Base-by-base conservation (phyloP, 805 yeast species). In the Candida vartiovaarae region DNA sequence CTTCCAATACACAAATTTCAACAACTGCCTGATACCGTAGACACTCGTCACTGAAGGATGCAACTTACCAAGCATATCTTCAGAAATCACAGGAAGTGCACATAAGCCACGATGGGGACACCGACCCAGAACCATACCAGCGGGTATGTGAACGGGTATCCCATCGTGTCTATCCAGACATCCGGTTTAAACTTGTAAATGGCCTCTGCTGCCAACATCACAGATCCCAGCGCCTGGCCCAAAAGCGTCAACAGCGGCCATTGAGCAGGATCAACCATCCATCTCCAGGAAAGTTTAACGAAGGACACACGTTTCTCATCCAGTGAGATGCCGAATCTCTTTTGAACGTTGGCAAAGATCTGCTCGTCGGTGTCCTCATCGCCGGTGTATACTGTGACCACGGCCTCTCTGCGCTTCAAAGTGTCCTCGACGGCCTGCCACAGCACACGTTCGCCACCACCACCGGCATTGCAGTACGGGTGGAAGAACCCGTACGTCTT, bases 361-460 rank as follows among this genome's bases (percentile, higher is more conserved):
- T 58, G 59, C 3, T 77, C 78, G 25, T 73, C 61, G 5, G 68
- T 68, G 46, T 76, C 78, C 5, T 46, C 50, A 55, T 80, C 85
- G 23, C 86, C 86, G 11, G 90, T 80, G 60, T 93, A 93, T 7
- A 93, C 68, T 2, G 77, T 80, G 2, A 75, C 84, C 6, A 85
- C 65, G 28, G 63, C 56, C 6, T 65, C 64, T 48, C 72, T 69
- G 24, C 68, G 63, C 8, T 61, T 51, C 46, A 90, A 66, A 0
- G 95, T 84, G 30, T 82, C 72, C 52, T 76, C 74, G 6, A 91
- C 86, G 0, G 96, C 96, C 43, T 86, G 89, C 99, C 99, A 93
- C 34, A 93, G 68, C 1, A 93, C 99, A 44, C 91, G 77, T 60
- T 93, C 99, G 25, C 99, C 99, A 29, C 99, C 99, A 20, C 99